Evolutionary conservation across 1,139 yeast genomes (phyloP), one percentile per base, ranked within the genome.

Genomic region (Saccharomyces hybrid): DNA sequence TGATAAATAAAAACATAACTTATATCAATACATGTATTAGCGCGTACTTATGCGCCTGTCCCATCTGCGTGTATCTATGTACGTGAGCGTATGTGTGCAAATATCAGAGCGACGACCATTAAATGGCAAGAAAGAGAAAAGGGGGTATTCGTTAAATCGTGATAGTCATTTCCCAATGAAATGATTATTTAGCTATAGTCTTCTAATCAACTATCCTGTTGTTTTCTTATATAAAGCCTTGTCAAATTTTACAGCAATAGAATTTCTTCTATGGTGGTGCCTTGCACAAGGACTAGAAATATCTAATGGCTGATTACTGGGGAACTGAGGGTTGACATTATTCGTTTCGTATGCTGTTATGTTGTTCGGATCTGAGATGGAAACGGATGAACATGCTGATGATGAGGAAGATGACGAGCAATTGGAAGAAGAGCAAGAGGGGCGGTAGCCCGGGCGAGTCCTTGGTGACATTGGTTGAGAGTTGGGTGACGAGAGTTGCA

Each of bases 251-350:
- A 67, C 61, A 11, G 71, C 71, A 8, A 62, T 58, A 8, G 70
- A 66, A 51, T 67, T 66, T 52, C 71, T 61, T 57, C 71, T 62
- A 54, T 67, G 71, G 52, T 68, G 71, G 54, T 67, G 70, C 48
- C 66, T 62, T 28, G 57, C 47, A 54, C 70, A 66, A 3, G 63
- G 62, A 23, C 38, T 32, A n/a, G 38, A 32, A 32, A 32, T 32
- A 7, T 32, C 38, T 14, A 32, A n/a, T 5, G 38, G 38, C 38
- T 32, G 38, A 11, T 32, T 16, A 14, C 3, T 32, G 6, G 38
- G 38, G 38, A 32, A 32, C 38, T 32, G 38, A 5, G 38, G 16
- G 38, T 16, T 5, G 38, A 32, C 38, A n/a, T 32, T 32, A 32
- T 32, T 7, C 38, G 38, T 32, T 32, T 32, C 38, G 16, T 32